Conservation (phyloP, 306 rosid genomes). For the Pterocarpus macrocarpus region DNA sequence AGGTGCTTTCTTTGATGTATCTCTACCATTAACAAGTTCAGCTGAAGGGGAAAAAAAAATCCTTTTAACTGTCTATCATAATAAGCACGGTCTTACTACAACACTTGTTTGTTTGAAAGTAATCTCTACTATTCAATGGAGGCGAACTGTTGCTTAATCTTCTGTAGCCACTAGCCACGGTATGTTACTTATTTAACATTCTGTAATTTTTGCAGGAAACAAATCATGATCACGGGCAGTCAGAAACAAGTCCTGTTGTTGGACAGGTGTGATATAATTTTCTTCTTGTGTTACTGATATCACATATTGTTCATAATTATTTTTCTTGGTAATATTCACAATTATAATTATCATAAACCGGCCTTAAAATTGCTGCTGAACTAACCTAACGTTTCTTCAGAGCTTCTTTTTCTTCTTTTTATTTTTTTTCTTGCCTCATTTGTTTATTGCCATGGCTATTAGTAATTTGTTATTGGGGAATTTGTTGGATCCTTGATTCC, state of each 20-base stretch:
- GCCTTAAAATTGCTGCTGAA: slow-evolving; percentile 38
- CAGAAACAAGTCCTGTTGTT: slow-evolving; percentile 60
- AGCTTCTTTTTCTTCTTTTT: background rate
- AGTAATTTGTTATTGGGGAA: slow-evolving; percentile 21
- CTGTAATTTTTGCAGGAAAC: slow-evolving; percentile 61
- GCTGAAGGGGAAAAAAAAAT: background rate
- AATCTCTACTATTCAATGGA: slow-evolving; percentile 8
- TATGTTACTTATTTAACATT: background rate
- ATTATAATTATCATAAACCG: slow-evolving; percentile 13
- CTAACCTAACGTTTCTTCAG: background rate
- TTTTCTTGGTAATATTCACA: background rate
- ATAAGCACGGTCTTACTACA: background rate
- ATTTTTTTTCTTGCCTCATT: background rate
- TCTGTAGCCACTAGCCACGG: background rate
- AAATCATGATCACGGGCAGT: slow-evolving; percentile 55
- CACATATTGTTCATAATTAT: slow-evolving; percentile 21
- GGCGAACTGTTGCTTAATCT: slow-evolving; percentile 7
- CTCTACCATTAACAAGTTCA: slow-evolving; percentile 41
- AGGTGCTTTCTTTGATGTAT: slow-evolving; percentile 56
- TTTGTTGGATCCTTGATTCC: slow-evolving; percentile 23
- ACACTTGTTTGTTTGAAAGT: slow-evolving; percentile 19
- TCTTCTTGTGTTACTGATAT: slow-evolving; percentile 38
- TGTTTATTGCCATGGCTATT: slow-evolving; percentile 22
- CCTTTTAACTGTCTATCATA: slow-evolving; percentile 39
- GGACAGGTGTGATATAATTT: slow-evolving; percentile 43